Percentiles rank a stretch among this genome's conserved stretches.
Evolutionary conservation across 495 filamentous ascomycete species (phyloP).

Genomic region (Cercophora scortea): DNA sequence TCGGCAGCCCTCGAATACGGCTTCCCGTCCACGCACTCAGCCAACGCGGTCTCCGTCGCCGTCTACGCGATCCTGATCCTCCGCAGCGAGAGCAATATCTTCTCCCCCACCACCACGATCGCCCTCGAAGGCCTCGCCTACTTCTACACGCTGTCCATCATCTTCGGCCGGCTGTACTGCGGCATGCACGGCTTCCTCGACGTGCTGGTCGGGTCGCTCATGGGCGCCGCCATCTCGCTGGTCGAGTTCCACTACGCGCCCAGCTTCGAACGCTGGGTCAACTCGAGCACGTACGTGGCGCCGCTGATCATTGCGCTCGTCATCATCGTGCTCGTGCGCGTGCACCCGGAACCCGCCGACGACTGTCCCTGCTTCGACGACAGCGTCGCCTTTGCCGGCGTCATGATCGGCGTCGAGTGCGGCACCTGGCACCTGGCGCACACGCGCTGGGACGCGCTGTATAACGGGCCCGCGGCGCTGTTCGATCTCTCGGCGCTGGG

Average conservation of each 20-base stretch:
- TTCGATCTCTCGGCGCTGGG: slow-evolving; percentile 53
- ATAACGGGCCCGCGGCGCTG: slow-evolving; percentile 39
- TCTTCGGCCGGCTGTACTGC: slow-evolving; percentile 87
- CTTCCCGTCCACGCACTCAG: slow-evolving; percentile 93
- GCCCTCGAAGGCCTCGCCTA: slow-evolving; percentile 60
- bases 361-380: slow-evolving; percentile 98
- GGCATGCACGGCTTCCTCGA: slow-evolving; percentile 98
- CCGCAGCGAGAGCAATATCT: slow-evolving; percentile 43
- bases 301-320: slow-evolving; percentile 53
- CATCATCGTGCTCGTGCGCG: slow-evolving; percentile 68
- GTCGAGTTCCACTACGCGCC: slow-evolving; percentile 67
- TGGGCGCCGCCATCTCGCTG: slow-evolving; percentile 60
- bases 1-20: slow-evolving; percentile 93
- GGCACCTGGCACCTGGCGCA: slow-evolving; percentile 73
- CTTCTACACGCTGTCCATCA: slow-evolving; percentile 81
- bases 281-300: slow-evolving; percentile 45
- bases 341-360: slow-evolving; percentile 94
- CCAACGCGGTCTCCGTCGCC: slow-evolving; percentile 91
- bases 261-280: slow-evolving; percentile 58
- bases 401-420: slow-evolving; percentile 70
- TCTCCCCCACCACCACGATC: slow-evolving; percentile 44
- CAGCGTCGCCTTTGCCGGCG: slow-evolving; percentile 85
- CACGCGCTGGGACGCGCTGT: slow-evolving; percentile 49
- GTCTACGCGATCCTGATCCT: slow-evolving; percentile 71
- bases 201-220: slow-evolving; percentile 64